Evolutionary conservation across 129 eudicot genomes (phyloP), one percentile per base, ranked within the genome.

Genomic region (Escallonia herrerae): DNA sequence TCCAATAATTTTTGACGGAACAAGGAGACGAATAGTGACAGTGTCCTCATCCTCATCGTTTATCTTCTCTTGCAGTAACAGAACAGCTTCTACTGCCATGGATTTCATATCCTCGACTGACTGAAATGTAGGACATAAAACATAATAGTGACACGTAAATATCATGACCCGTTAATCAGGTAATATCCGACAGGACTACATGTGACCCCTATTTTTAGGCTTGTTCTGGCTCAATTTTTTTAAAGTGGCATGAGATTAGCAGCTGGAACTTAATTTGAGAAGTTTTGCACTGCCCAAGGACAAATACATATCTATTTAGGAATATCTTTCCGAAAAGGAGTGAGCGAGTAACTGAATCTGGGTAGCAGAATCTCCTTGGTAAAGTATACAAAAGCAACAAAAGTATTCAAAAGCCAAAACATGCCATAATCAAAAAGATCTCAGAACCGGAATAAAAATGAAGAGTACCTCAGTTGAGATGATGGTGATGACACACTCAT

Each of bases 61-160:
- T 66, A 93, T 89, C 80, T 93, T 93, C 70, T 69, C 95, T 80
- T 93, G 96, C 56, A 93, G 86, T 77, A 93, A 84, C 39, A 93
- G 60, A 67, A 93, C 96, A 58, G 99, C 96, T 86, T 93, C 99
- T 45, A 93, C 95, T 9, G 96, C 96, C 87, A 68, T 93, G 55
- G 99, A 93, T 68, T 86, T 84, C 67, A 81, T 7, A 80, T 93
- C 99, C 60, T 93, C 99, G 68, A 75, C 41, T 15, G 89, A 83
- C 99, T 93, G 83, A 65, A 22, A 22, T 22, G 33, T 22, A 22
- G 33, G 1, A 22, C 33, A 22, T 22, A 22, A 22, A 22, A 22
- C 33, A 22, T 22, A 1, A 22, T 22, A 22, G 1, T 22, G 33
- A 22, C 33, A 22, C 33, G 1, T 22, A 22, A 22, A 0, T 22